Evolutionary conservation across 208 protist species (phyloP), one percentile per base, ranked within the genome.

Genomic region (Acanthamoeba lenticulata): DNA sequence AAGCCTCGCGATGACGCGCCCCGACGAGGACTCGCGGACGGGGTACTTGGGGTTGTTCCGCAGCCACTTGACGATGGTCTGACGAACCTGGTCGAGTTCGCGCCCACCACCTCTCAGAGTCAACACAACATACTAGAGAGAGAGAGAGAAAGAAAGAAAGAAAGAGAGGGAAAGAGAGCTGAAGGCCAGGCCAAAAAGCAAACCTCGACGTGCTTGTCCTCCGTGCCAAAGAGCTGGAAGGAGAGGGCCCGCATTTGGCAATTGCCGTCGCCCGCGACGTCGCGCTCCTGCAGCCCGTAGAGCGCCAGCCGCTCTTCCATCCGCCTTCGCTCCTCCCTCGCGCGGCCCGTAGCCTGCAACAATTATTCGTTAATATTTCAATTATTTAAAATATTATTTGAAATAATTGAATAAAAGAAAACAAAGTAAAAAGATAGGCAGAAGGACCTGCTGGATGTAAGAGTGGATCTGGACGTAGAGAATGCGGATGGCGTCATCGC

Each of bases 211-310:
- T 92, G 86, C 38, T 74, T 67, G n/a, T 74, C 44, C 60, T 92
- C 40, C 5, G 86, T 60, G 4, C 49, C 7, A 24, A 29, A 92
- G 27, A 92, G 62, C 57, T 92, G 86, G 42, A 77, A 44, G 34
- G 62, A 67, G 45, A 92, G 69, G 38, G 86, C 86, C 4, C 86
- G 34, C 86, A 92, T 92, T 45, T 92, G 86, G 17, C 86, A 92
- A 38, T 92, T 92, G 36, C 86, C 86, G 44, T 92, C 86, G 4
- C 86, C 86, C 17, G 74, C 60, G 19, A 92, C 44, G 21, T 67
- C 49, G 0, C 62, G 52, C 40, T 92, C 86, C 36, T 29, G 7
- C 13, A 92, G 62, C 1, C 86, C 57, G 17, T 79, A 77, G 86
- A 77, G 60, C 27, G 19, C 55, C 9, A 92, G 60, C n/a, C 86